Evolutionary conservation across 441 rosid genomes (phyloP).

Genomic region (Lepidium campestre): DNA sequence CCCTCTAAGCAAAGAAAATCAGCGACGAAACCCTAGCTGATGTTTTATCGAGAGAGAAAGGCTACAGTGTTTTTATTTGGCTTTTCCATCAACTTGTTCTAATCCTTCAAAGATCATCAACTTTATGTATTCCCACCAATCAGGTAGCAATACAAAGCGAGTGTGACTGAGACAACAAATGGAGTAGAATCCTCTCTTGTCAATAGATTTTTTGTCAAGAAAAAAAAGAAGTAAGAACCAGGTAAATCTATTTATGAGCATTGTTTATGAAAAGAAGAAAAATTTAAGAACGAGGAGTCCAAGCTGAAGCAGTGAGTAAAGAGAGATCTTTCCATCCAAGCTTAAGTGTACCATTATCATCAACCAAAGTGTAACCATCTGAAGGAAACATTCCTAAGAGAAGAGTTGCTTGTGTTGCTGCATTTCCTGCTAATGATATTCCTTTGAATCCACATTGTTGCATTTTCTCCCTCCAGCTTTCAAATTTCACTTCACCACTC

Average conservation of each 20-base stretch:
- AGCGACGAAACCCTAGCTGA: too few relatives aligned
- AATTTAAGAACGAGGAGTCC: constrained; percentile 58
- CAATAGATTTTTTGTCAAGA: neutral
- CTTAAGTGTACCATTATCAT: constrained; percentile 84
- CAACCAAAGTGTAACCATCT: constrained; percentile 90
- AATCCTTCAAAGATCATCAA: constrained; percentile 6
- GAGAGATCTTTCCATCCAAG: constrained; percentile 99
- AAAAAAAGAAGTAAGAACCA: neutral
- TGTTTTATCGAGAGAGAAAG: too few relatives aligned
- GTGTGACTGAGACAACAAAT: neutral
- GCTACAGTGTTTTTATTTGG: too few relatives aligned
- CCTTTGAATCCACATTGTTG: constrained; percentile 78
- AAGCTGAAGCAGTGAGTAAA: constrained; percentile 95
- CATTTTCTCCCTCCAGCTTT: constrained; percentile 90
- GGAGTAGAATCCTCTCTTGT: constrained; percentile 2
- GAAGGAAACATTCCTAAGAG: constrained; percentile 92
- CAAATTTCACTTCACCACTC: constrained; percentile 58
- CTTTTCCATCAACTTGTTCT: too few relatives aligned
- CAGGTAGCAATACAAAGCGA: constrained; percentile 1
- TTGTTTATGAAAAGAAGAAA: neutral
- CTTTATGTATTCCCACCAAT: constrained; percentile 11
- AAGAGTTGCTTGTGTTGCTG: constrained; percentile 88
- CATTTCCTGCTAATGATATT: constrained; percentile 79
- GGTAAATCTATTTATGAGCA: constrained; percentile 5
- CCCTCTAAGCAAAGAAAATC: too few relatives aligned